Conservation (phyloP, 495 filamentous ascomycete genomes). For the Neurospora sp. region DNA sequence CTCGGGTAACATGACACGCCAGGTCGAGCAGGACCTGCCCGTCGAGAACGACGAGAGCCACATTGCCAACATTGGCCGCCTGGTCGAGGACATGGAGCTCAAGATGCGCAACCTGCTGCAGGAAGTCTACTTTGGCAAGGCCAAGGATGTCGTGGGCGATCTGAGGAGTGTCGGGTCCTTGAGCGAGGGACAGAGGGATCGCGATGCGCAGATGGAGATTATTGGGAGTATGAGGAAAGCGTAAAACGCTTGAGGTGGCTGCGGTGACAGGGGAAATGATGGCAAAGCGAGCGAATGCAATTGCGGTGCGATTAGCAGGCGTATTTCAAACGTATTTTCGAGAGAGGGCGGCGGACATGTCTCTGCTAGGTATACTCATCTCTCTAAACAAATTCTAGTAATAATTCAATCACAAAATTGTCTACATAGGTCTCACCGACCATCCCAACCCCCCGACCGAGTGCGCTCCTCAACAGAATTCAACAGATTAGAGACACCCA, state of each 20-base stretch:
- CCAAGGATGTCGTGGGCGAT: constrained; percentile 97
- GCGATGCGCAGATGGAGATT: constrained; percentile 82
- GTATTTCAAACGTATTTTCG: background rate
- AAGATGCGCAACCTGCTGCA: constrained; percentile 99
- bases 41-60: constrained; percentile 88
- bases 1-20: constrained; percentile 93
- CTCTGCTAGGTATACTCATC: background rate
- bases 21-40: constrained; percentile 82
- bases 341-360: background rate
- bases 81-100: constrained; percentile 99
- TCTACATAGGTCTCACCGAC: background rate
- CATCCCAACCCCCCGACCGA: background rate
- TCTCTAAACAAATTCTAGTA: background rate
- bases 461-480: background rate
- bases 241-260: background rate
- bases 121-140: constrained; percentile 99
- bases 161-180: constrained; percentile 81
- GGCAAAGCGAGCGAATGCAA: background rate
- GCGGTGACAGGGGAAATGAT: no score
- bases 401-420: background rate
- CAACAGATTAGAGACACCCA: background rate
- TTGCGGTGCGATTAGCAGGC: background rate
- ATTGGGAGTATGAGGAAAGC: constrained; percentile 61
- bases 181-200: constrained; percentile 76
- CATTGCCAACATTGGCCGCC: constrained; percentile 85